Base-by-base conservation (phyloP, 345 rosid species). In the Corymbia maculata region DNA sequence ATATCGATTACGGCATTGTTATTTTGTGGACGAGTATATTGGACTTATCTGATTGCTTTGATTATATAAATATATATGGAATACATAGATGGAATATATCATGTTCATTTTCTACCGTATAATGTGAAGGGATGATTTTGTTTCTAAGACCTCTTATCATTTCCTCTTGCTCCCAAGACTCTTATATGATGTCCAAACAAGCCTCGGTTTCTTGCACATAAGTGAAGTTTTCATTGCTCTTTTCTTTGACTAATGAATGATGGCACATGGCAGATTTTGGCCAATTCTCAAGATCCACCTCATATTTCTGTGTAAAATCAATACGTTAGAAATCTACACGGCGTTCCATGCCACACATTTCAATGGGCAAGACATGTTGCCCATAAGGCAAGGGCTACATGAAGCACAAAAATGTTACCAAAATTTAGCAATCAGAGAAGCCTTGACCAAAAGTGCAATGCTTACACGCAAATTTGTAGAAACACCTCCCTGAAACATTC, bases 11-110 rank as follows among this genome's bases (percentile, higher is more conserved):
- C 1, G 0, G 2, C 8, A 19, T 75, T 75, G 36, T 32, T 17
- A 13, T 36, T n/a, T 13, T 0, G 0, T 36, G 11, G 1, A 4
- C 0, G 0, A 8, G 0, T 8, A 68, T 32, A 68, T 30, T 26
- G 13, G 2, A 1, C 42, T 42, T 42, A 42, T 70, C 1, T 17
- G 6, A 70, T 32, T 17, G 26, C 1, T 36, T 1, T 3, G 6
- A 3, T 0, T 70, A 70, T 70, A 36, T 70, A 70, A 19, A 17
- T 1, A 70, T 17, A 9, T 70, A 36, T 36, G 4, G 0, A 8
- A 36, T 9, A 4, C 12, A 26, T 28, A 0, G 15, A 61, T 61
- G 68, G 15, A 0, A 61, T 28, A 0, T 28, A 61, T 61, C 32
- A 26, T 2, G 24, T 55, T 9, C 13, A 70, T 70, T 70, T 36